Conservation (phyloP, 75 land plant genomes). For the Larix kaempferi region DNA sequence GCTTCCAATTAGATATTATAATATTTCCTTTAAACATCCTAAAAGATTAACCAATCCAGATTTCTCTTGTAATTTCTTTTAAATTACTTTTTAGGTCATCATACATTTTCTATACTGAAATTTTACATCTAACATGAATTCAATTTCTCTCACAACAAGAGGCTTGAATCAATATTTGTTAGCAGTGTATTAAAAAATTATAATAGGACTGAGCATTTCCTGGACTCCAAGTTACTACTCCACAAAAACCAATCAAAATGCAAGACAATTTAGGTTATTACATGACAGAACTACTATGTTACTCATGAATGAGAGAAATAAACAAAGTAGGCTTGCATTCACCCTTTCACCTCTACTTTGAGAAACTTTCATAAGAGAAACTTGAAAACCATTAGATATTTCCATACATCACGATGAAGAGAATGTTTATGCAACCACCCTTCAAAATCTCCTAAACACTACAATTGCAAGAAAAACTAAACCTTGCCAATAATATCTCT, state of each 20-base stretch:
- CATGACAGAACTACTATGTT: not conserved
- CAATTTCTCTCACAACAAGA: not conserved
- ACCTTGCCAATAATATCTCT: not conserved
- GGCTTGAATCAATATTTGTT: not conserved
- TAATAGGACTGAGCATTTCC: not conserved
- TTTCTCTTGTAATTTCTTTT: not conserved
- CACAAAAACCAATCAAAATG: not conserved
- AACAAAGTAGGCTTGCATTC: not conserved
- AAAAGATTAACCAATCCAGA: not conserved
- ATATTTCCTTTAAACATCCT: not conserved
- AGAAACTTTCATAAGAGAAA: not conserved
- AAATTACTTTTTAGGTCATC: not conserved
- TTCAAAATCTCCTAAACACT: slow-evolving; percentile 1
- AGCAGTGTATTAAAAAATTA: not conserved
- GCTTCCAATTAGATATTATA: not conserved
- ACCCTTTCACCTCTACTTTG: not conserved
- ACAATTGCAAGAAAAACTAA: not conserved
- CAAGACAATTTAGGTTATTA: not conserved
- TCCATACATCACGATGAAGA: slow-evolving; percentile 7
- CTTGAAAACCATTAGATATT: not conserved
- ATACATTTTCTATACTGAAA: not conserved
- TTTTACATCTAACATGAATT: not conserved
- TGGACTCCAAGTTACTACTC: not conserved
- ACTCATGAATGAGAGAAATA: not conserved
- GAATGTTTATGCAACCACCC: not conserved